phyloP scores from a whole-genome alignment of 768 basidiomycete genomes.

The Clathrus columnatus region DNA sequence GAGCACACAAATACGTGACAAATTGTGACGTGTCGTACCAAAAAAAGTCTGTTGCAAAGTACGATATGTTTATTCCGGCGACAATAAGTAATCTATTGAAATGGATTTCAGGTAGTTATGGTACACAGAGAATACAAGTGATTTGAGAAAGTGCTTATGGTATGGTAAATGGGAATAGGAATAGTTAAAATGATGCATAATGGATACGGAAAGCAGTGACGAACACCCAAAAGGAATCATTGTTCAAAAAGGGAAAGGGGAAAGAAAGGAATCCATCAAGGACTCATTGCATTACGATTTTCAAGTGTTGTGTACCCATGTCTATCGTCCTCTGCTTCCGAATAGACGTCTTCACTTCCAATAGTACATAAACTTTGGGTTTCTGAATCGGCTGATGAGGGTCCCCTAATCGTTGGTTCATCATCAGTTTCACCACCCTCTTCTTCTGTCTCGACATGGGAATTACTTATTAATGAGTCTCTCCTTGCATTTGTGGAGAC shows the following conservation, averaged over 20 bases:
- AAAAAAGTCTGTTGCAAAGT: no score
- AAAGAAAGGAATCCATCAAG: not conserved
- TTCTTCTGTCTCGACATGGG: constrained; percentile 35
- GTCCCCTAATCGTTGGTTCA: constrained; percentile 66
- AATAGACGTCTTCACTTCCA: constrained; percentile 27
- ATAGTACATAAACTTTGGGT: constrained; percentile 24
- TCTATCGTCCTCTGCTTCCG: constrained; percentile 25
- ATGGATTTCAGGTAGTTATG: not conserved
- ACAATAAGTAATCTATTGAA: not conserved
- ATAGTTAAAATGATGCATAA: constrained; percentile 1
- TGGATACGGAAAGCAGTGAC: not conserved
- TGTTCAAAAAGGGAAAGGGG: not conserved
- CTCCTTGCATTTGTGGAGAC: constrained; percentile 2
- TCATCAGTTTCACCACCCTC: constrained; percentile 59
- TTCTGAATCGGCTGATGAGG: constrained; percentile 31
- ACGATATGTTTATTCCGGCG: no score
- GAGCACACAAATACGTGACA: constrained; percentile 2
- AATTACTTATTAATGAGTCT: not conserved
- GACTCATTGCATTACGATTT: not conserved
- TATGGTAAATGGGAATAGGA: not conserved
- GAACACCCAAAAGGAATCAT: not conserved
- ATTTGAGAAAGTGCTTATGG: not conserved
- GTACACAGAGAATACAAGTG: not conserved
- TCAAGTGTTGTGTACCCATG: constrained; percentile 8
- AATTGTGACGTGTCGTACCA: not conserved